Base-by-base conservation (phyloP, 2,329 filamentous ascomycete genomes). In the Ascochyta fabae region DNA sequence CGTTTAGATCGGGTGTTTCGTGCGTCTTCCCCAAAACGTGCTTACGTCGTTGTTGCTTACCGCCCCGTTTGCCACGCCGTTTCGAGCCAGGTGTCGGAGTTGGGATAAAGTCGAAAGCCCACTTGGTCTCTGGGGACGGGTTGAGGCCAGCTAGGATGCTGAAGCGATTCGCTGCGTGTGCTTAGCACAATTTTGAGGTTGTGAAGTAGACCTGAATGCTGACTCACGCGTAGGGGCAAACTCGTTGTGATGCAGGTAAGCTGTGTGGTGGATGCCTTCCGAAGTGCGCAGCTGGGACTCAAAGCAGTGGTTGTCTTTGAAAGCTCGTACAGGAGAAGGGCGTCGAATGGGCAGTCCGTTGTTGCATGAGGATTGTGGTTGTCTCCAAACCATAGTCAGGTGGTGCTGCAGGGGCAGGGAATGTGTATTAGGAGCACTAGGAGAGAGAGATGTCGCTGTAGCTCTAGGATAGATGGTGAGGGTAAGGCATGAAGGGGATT, bases 151-250 rank as follows among this genome's bases (percentile, higher is more conserved):
- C 65, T 19, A 72, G 59, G 26, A 71, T 43, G 38, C 66, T 67
- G 54, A 73, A 71, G 5, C 58, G 68, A 33, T 72, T 73, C n/a
- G 54, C 70, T 74, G 31, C 26, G 24, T 4, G 6, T 3, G 0
- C 16, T 55, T 42, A 56, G 47, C 19, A 35, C 15, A 10, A 5
- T 0, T 9, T 5, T 24, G 6, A 19, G 23, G 13, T 12, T 5
- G 29, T 6, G 13, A 12, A 8, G 9, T 13, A n/a, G 4, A 8
- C 10, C 7, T 6, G n/a, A 3, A 15, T 1, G 3, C 6, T 3
- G 31, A 53, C 60, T 48, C 55, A 70, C 68, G 57, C 36, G 62
- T 68, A 41, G 64, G 65, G 35, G 59, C 51, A 31, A 70, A 67
- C 1, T 63, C 55, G 10, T 51, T 61, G n/a, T 59, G 58, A n/a